A percentile compares a stretch with the other conserved stretches of the same genome.
Evolutionary conservation across 2,329 filamentous ascomycete species (phyloP).

Genomic region (Talaromyces amestolkiae): DNA sequence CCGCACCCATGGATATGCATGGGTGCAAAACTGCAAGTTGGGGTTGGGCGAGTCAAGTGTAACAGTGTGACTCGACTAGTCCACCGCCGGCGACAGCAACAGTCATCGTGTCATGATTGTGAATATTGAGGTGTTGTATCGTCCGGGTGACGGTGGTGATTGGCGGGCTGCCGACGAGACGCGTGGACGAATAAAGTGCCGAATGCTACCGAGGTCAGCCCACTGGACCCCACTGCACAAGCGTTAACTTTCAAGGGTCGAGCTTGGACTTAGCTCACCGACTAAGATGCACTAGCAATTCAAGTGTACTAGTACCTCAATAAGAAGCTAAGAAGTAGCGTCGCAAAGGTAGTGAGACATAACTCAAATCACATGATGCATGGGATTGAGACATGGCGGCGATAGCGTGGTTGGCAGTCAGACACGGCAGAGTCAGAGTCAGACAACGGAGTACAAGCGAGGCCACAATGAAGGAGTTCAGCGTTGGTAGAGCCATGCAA

Average conservation of each 20-base stretch:
- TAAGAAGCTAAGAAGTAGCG: background rate
- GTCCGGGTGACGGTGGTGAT: background rate
- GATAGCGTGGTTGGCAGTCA: background rate
- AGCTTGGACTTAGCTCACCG: background rate
- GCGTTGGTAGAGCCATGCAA: background rate
- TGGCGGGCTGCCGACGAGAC: background rate
- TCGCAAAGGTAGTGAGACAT: background rate
- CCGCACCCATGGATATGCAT: background rate
- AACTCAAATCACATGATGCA: background rate
- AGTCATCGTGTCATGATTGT: constrained; percentile 3
- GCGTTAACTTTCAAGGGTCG: background rate
- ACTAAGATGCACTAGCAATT: background rate
- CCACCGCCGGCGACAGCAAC: background rate
- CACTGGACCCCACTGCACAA: background rate
- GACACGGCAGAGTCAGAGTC: background rate
- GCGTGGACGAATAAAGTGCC: background rate
- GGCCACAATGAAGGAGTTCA: background rate
- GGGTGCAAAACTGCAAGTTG: too few species aligned
- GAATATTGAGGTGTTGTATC: background rate
- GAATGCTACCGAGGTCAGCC: background rate
- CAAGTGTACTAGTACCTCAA: background rate
- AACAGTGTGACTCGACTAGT: background rate
- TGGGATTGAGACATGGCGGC: constrained; percentile 4
- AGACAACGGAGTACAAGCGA: background rate
- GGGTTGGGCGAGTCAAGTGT: background rate